Base-by-base conservation (phyloP, 2,329 filamentous ascomycete species). In the Sordariomycetes sp. region DNA sequence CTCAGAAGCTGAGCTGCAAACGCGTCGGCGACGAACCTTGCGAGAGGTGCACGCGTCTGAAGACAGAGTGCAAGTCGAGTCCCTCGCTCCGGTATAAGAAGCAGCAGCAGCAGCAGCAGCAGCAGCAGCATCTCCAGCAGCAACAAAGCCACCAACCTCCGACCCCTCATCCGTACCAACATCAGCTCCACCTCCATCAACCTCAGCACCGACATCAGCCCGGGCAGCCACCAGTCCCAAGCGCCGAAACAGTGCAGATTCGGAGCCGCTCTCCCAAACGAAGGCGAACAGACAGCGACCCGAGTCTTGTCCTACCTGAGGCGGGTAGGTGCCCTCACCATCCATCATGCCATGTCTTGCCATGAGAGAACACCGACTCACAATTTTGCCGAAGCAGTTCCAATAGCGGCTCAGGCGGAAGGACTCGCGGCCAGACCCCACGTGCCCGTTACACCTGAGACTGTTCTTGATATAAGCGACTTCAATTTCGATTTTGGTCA, bases 1-100 rank as follows among this genome's bases (percentile, higher is more conserved):
- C 46, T 14, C 62, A 66, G 44, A 68, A 67, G 46, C 52, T 68
- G 38, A 61, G 57, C 41, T 67, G 63, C 49, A 66, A 61, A 44
- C 56, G 63, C 32, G 46, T 50, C 36, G 53, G 51, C 37, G 55
- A 57, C 33, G 57, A 59, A 31, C 43, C 56, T 15, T 66, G 64
- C 43, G 59, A 65, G 44, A 51, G 63, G 9, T 68, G 63, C 39
- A 41, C 57, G 17, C 53, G 58, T 36, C 54, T 65, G 37, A 57
- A 57, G 32, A 51, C 56, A 4, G 51, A 59, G 39, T 67, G 63
- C 53, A 64, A 55, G 39, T 65, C 55, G 19, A 67, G 62, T 39
- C 61, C 59, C 3, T 66, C 62, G 6, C 43, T 61, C 26, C 47
- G 54, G 8, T 55, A 59, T 45, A 51, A 49, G 44, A 60, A 58